Evolutionary conservation across 2,329 filamentous ascomycete genomes (phyloP), one percentile per base, ranked within the genome.

Genomic region (Colletotrichum tropicicola): DNA sequence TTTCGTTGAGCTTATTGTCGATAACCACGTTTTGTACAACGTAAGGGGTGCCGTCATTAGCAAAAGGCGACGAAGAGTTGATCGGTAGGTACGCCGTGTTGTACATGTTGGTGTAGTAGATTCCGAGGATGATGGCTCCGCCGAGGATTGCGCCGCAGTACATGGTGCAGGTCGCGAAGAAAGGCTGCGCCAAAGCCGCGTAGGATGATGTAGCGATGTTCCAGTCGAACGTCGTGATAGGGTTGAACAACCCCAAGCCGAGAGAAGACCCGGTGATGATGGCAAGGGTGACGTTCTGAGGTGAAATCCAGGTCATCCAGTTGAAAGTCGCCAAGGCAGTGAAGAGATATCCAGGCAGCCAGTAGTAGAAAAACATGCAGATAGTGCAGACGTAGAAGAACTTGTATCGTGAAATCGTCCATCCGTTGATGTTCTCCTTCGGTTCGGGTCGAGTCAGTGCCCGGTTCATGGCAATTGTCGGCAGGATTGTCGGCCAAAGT

Each of bases 251-350:
- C 5, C 77, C 83, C 35, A 84, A 71, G 0, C 79, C 79, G 0
- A 75, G 74, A 1, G 71, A 72, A 0, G 79, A 78, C 0, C 81
- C 80, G 0, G 82, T 84, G 10, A 85, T 70, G 6, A 79, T 77
- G 12, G 81, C 76, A 1, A 83, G 71, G 6, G 77, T 79, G 44
- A 80, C 66, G 54, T 82, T 83, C 30, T 78, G 68, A 0, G 82
- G 82, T 0, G 80, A 72, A n/a, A 84, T 83, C 82, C 82, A 84
- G 0, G 80, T 80, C 74, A 83, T 83, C 81, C 82, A 85, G 70
- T 80, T 80, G 71, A 85, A 84, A 1, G 77, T 74, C 15, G 75
- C 74, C 3, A 84, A 71, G 1, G 78, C 80, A 0, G 72, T 76
- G 69, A 83, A 84, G 3, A 84, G 71, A 47, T 77, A 82, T n/a